Percentiles rank a stretch among this genome's conserved stretches.
These are phyloP conservation scores for Jacaranda mimosifolia DNA, from an alignment of 257 asterid species.

Conservation along the genomic window DNA sequence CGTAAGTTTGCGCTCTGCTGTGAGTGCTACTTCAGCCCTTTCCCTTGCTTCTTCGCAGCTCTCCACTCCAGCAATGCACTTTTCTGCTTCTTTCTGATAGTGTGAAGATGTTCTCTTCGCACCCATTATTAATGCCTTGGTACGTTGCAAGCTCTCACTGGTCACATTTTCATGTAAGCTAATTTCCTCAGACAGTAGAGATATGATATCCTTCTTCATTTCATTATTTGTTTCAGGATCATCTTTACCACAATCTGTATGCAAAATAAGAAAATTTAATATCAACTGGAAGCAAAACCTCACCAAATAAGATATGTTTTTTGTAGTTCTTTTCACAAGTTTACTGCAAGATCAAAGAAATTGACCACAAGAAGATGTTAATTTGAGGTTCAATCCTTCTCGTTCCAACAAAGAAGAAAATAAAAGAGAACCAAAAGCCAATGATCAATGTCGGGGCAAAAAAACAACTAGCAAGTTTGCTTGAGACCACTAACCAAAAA, in stretches of 20 bases:
- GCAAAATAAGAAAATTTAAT: background rate
- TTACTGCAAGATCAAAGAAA: no score
- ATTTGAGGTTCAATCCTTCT: background rate
- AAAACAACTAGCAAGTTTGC: background rate
- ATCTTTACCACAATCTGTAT: constrained; percentile 47
- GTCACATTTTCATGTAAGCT: constrained; percentile 43
- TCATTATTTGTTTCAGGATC: constrained; percentile 43
- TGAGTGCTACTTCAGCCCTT: constrained; percentile 49
- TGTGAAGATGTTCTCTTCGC: constrained; percentile 53
- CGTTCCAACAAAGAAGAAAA: background rate
- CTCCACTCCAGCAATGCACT: constrained; percentile 65
- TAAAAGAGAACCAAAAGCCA: background rate
- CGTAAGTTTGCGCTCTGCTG: constrained; percentile 44
- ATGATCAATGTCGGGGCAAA: no score
- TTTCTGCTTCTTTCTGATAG: constrained; percentile 64
- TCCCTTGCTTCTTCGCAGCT: constrained; percentile 72
- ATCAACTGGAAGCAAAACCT: background rate
- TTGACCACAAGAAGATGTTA: no score
- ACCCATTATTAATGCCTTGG: constrained; percentile 34
- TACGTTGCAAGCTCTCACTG: constrained; percentile 39
- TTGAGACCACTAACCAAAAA: background rate
- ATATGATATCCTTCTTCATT: constrained; percentile 43
- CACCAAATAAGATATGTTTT: background rate
- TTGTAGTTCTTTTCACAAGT: background rate
- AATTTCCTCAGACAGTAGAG: constrained; percentile 44